Base-by-base conservation (phyloP, 2,329 filamentous ascomycete species). In the Paecilomyces variotii region DNA sequence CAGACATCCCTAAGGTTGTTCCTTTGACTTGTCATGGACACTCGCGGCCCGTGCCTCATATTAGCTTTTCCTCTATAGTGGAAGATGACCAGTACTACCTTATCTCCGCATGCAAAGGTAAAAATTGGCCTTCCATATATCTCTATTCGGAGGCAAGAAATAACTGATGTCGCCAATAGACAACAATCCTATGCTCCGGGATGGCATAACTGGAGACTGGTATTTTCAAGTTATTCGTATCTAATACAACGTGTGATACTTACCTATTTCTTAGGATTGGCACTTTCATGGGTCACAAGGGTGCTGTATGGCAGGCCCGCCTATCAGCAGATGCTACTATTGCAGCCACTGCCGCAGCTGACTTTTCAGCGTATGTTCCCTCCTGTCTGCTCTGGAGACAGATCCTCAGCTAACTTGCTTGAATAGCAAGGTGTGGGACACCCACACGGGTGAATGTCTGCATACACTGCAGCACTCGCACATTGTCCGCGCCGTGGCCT, bases 281-380 rank as follows among this genome's bases (percentile, higher is more conserved):
- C 54, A 97, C 94, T 39, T 97, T 97, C 72, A 88, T 99, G 68
- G 94, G 94, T 49, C 94, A 99, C 80, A 97, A 99, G 78, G 94
- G 94, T 62, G 94, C 94, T 39, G 93, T 97, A 60, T 99, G 94
- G 91, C 92, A 97, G 78, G 90, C 92, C 57, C 86, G 92, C 67
- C 82, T 99, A 35, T 96, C 91, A 56, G 87, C 90, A 24, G 91
- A 97, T 76, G 90, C 91, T 50, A 86, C 85, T 27, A 87, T 91
- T 54, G 93, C 94, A 59, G 94, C 92, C 9, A 97, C 95, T 34
- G 94, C 90, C 53, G 95, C 92, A 55, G 94, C 94, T 55, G 94
- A 99, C 74, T 99, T 99, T 74, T 94, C 91, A 59, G 91, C 91
- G 89, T 92, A 81, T 70, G 87, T 78, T 55, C 32, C 30, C 28